Conservation (phyloP, 805 yeast species). For the Spathaspora hagerdaliae region DNA sequence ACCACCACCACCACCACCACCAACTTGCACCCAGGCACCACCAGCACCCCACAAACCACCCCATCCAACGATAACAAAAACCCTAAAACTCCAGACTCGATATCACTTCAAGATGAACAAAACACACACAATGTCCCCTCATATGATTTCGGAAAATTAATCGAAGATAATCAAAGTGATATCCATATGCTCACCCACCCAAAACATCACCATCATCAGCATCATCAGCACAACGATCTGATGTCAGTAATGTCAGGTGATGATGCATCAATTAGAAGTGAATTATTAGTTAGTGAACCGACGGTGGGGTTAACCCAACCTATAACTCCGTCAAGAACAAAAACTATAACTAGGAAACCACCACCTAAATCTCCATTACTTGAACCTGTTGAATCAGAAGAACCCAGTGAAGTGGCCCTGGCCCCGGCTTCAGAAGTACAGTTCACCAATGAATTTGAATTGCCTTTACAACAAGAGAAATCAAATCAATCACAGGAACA, state of each 20-base stretch:
- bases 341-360: constrained; percentile 4
- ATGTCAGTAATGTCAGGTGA: constrained; percentile 3
- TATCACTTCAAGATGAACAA: neutral
- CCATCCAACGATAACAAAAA: neutral
- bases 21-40: neutral
- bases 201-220: neutral
- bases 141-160: constrained; percentile 18
- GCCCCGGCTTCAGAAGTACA: no score
- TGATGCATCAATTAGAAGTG: constrained; percentile 4
- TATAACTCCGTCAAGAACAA: neutral
- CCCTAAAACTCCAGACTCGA: neutral
- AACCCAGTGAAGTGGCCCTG: no score
- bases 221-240: neutral
- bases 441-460: no score
- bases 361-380: constrained; percentile 2
- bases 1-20: neutral
- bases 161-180: neutral
- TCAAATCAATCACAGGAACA: no score
- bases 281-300: constrained; percentile 6
- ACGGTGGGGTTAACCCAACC: constrained; percentile 6
- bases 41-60: neutral
- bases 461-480: no score
- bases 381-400: neutral
- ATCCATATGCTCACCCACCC: neutral
- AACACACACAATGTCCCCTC: constrained; percentile 6